Evolutionary conservation across 148 eudicot genomes (phyloP).

Genomic region (Rhododendron molle): DNA sequence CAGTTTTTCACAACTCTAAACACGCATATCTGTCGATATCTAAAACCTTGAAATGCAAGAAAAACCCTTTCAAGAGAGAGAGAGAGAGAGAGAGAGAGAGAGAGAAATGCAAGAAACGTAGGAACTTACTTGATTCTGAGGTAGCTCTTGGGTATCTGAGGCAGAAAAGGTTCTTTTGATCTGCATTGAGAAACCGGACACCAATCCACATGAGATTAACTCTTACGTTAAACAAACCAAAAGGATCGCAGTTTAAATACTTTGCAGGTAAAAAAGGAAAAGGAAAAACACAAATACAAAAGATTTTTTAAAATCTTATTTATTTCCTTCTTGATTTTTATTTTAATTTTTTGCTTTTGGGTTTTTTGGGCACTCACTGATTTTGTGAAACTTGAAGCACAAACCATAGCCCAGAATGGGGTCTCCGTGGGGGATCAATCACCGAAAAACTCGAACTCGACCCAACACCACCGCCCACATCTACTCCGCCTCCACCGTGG

Average conservation of each 20-base stretch:
- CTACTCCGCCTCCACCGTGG: slow-evolving; percentile 13
- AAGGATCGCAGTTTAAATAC: neutral
- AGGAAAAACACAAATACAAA: neutral
- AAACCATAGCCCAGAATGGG: slow-evolving; percentile 82
- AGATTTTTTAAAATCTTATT: no score
- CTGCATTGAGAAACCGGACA: slow-evolving; percentile 36
- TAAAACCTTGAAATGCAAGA: neutral
- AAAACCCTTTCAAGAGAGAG: neutral
- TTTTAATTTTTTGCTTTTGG: neutral
- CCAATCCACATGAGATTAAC: neutral
- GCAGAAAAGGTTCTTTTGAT: slow-evolving; percentile 61
- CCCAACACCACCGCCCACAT: slow-evolving; percentile 8
- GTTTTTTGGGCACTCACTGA: slow-evolving; percentile 43
- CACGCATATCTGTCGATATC: neutral
- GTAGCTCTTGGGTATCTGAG: slow-evolving; percentile 77
- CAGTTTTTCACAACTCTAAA: neutral
- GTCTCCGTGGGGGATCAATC: slow-evolving; percentile 61
- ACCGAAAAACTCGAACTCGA: slow-evolving; percentile 40
- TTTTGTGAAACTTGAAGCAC: slow-evolving; percentile 58
- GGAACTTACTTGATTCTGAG: slow-evolving; percentile 66
- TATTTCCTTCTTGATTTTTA: no score
- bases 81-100: neutral
- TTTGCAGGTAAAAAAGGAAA: neutral
- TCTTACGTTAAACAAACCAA: neutral
- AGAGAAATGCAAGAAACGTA: neutral